Conservation (phyloP, 2,329 filamentous ascomycete species). For the Aspergillus sp. region DNA sequence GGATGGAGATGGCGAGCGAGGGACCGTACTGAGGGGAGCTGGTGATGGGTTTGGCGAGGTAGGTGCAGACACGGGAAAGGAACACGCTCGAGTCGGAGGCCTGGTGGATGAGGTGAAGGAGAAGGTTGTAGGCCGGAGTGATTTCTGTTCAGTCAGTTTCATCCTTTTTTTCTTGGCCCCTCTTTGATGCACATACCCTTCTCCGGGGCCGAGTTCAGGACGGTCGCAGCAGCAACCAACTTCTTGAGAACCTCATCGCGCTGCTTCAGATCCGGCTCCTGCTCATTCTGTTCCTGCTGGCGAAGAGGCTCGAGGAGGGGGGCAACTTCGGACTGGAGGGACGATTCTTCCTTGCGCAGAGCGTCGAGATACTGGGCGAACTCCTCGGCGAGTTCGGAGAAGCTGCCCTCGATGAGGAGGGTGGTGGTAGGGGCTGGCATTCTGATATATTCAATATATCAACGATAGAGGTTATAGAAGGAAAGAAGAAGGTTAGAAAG, state of each 20-base stretch:
- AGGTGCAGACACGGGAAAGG: conserved; percentile 80
- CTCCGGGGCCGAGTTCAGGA: conserved; percentile 80
- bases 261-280: conserved; percentile 52
- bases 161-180: conserved; percentile 3
- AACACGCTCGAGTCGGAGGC: conserved; percentile 78
- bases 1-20: conserved; percentile 77
- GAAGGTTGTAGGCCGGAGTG: conserved; percentile 90
- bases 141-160: conserved; percentile 56
- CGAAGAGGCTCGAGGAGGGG: conserved; percentile 55
- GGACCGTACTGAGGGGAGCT: conserved; percentile 80
- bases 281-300: conserved; percentile 49
- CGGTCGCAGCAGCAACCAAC: conserved; percentile 71
- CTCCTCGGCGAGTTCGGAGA: conserved; percentile 88
- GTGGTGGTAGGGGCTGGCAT: conserved; percentile 58
- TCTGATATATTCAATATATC: conserved; percentile 7
- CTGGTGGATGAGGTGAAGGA: conserved; percentile 86
- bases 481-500: conserved; percentile 2
- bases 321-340: conserved; percentile 58
- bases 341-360: conserved; percentile 61
- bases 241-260: conserved; percentile 82
- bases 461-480: neutral
- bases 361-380: conserved; percentile 90
- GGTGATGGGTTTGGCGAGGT: conserved; percentile 78
- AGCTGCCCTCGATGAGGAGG: conserved; percentile 78
- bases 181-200: conserved; percentile 51